Evolutionary conservation across 768 basidiomycete species (phyloP), one percentile per base, ranked within the genome.

Genomic region (Obba rivulosa): DNA sequence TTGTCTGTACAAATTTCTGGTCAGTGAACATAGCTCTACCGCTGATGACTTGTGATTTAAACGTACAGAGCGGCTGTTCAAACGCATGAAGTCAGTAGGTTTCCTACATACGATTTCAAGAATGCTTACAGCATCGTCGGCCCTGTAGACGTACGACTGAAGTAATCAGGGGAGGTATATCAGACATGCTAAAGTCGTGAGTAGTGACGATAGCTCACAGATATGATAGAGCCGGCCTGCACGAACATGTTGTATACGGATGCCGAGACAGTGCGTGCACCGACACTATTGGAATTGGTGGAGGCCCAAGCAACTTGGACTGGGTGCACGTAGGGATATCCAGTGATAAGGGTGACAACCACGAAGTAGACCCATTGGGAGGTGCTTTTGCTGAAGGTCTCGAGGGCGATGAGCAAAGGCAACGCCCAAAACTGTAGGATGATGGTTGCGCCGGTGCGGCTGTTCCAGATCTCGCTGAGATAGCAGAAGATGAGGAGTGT

Each of bases 241-340:
- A 83, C 81, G 54, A 77, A 78, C 76, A 84, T 81, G 54, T 83
- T 85, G 61, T 85, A 83, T 22, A 80, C 64, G 1, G 70, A 68
- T 8, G 71, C 67, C 2, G 62, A 61, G 10, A 71, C 67, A 8
- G 67, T 79, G 57, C 81, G 66, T 8, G 78, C 81, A 34, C 76
- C 67, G 4, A 85, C 83, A 45, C 75, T 76, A 50, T 72, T 73
- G 3, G 83, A 80, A 58, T 83, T 85, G 44, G 77, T 68, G 2
- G 78, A 81, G 1, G 73, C 72, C 79, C 80, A 81, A 0, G 75
- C 79, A 1, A 82, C 62, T 35, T 62, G 62, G 1, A 64, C 44
- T 0, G 62, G 62, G 34, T 64, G 62, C 2, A 62, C 57, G 9
- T 48, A 75, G 61, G 73, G 64, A 11, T 80, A 66, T 8, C 78